Percentiles rank a stretch among this genome's conserved stretches.
Evolutionary conservation across 1,284 basidiomycete species (phyloP).

Genomic region (Ustilago loliicola): DNA sequence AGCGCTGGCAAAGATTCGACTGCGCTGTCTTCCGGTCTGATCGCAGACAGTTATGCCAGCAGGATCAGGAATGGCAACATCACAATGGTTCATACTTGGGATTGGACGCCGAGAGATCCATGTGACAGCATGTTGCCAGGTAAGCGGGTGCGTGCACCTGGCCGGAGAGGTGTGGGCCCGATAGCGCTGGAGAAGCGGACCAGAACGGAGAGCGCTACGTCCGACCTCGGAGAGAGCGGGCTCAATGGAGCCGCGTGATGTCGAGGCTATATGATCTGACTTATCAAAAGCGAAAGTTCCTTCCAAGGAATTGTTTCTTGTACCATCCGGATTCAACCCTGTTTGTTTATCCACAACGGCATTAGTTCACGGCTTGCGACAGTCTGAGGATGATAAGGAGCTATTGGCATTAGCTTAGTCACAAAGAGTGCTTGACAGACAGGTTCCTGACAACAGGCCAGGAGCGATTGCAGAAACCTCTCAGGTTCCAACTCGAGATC

Average conservation of each 20-base stretch:
- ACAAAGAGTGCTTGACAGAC: not conserved
- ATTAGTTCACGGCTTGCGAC: not conserved
- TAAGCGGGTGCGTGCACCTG: conserved; percentile 30
- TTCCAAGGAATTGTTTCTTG: not conserved
- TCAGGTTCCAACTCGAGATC: conserved; percentile 52
- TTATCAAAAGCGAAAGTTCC: conserved; percentile 9
- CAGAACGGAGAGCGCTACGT: conserved; percentile 23
- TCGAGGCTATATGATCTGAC: not conserved
- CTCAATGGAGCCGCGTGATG: conserved; percentile 10
- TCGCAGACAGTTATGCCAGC: conserved; percentile 51
- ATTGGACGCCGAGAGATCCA: conserved; percentile 55
- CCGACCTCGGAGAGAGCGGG: conserved; percentile 19
- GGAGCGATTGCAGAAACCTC: conserved; percentile 54
- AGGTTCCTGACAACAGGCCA: conserved; percentile 55
- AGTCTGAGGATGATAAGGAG: not conserved
- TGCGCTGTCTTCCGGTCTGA: conserved; percentile 39
- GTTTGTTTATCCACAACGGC: not conserved
- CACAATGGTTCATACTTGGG: conserved; percentile 64
- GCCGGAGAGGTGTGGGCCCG: conserved; percentile 32
- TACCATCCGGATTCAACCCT: not conserved
- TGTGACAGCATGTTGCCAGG: conserved; percentile 48
- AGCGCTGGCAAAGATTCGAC: conserved; percentile 38
- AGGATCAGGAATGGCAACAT: conserved; percentile 56
- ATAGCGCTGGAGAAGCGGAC: conserved; percentile 41
- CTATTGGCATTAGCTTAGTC: not conserved